Percentiles rank a stretch among this genome's conserved stretches.
phyloP scores from a whole-genome alignment of 2,329 filamentous ascomycete genomes.

The Penicillium sp. region DNA sequence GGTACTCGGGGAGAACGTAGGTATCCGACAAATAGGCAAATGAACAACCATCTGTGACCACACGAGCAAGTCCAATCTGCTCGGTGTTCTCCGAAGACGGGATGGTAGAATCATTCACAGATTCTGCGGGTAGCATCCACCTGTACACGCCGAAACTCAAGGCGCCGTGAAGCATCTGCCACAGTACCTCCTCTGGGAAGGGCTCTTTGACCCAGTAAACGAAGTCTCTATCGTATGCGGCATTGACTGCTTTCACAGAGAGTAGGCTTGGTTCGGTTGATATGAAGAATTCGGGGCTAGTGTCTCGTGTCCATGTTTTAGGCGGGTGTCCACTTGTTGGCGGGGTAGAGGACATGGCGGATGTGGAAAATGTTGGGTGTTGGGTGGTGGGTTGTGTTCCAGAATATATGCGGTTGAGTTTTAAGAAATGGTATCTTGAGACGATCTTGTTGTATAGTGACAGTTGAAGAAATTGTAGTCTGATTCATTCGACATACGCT shows the following conservation, averaged over 20 bases:
- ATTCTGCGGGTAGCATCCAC: not conserved
- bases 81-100: slow-evolving; percentile 22
- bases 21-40: slow-evolving; percentile 71
- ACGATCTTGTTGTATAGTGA: not conserved
- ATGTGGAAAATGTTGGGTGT: not conserved
- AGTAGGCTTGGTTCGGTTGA: slow-evolving; percentile 21
- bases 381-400: not conserved
- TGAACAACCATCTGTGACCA: slow-evolving; percentile 69
- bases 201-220: slow-evolving; percentile 19
- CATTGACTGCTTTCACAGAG: slow-evolving; percentile 21
- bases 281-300: slow-evolving; percentile 18
- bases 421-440: not conserved
- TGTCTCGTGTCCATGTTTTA: slow-evolving; percentile 19
- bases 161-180: slow-evolving; percentile 23
- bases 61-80: slow-evolving; percentile 60
- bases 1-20: slow-evolving; percentile 61
- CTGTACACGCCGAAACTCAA: slow-evolving; percentile 26
- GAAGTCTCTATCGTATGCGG: slow-evolving; percentile 19
- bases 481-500: not conserved
- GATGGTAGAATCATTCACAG: not conserved
- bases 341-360: slow-evolving; percentile 18
- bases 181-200: slow-evolving; percentile 19
- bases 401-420: not conserved
- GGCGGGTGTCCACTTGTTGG: slow-evolving; percentile 14
- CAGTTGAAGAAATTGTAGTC: not conserved